Evolutionary conservation across 2,329 filamentous ascomycete species (phyloP), one percentile per base, ranked within the genome.

Genomic region (Diplodia intermedia): DNA sequence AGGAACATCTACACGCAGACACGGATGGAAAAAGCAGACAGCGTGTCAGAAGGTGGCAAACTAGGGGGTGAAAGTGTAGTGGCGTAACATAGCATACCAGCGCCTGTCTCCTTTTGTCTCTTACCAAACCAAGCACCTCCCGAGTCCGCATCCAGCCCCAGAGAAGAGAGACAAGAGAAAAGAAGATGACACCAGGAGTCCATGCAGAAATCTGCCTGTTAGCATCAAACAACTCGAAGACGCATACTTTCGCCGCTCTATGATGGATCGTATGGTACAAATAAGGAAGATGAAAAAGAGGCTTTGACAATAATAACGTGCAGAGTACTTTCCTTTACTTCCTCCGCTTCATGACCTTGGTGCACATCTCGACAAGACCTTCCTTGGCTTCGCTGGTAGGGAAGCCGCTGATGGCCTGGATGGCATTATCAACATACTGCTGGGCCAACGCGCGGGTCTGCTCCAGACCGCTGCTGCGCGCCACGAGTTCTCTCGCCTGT

Each of bases 351-450:
- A 97, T 88, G 18, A 94, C 93, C 83, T 97, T 97, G 73, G 90
- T 87, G 72, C 93, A 96, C 92, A 98, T 97, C 75, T 97, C 93
- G 55, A 97, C 84, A 50, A 99, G 84, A 0, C 94, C 94, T 36
- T 91, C 87, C 83, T 97, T 98, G 69, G 95, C 95, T 71, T 98
- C 94, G 78, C 93, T 94, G n/a, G 94, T 90, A 7, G 95, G 95
- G 79, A 99, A 97, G 55, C 83, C 82, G 71, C 86, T 85, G 74
- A 99, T 91, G n/a, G 94, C 92, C 5, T 88, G 86, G 69, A 97
- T 91, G 33, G 95, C 95, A 76, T 92, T 92, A 76, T 95, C 90
- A 49, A 91, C 90, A 78, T 97, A 99, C 74, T 96, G 91, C 77
- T 97, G 90, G 1, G 95, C 95, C 36, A 99, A 84, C 8, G 90